These are phyloP conservation scores for Colletotrichum coccodes DNA, from an alignment of 2,329 filamentous ascomycete species.

Conservation along the genomic window DNA sequence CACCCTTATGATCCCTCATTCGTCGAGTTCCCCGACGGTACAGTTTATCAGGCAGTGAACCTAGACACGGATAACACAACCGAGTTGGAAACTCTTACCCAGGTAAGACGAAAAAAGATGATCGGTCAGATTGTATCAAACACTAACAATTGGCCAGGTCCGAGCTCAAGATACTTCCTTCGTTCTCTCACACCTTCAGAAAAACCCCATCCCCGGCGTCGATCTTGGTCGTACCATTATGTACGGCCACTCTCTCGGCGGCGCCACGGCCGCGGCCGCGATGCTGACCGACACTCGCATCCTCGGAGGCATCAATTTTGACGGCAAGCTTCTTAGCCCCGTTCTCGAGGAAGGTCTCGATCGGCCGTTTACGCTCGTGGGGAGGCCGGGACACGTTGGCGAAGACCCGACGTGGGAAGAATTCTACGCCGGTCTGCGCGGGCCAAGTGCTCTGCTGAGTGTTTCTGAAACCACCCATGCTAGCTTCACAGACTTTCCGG, in stretches of 20 bases:
- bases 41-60: constrained; percentile 31
- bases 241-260: constrained; percentile 52
- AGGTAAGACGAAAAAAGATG: constrained; percentile 23
- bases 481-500: constrained; percentile 44
- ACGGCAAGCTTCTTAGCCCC: constrained; percentile 48
- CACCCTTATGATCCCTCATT: constrained; percentile 57
- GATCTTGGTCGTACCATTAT: constrained; percentile 43
- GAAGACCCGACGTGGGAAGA: constrained; percentile 45
- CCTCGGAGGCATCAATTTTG: constrained; percentile 50
- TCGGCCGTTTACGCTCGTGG: constrained; percentile 44
- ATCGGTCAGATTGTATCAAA: not conserved
- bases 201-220: constrained; percentile 37
- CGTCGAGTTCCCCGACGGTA: constrained; percentile 58
- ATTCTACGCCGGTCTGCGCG: constrained; percentile 41
- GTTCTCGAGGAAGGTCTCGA: constrained; percentile 40
- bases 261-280: constrained; percentile 47
- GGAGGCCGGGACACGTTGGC: constrained; percentile 39
- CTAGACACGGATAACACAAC: constrained; percentile 36
- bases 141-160: constrained; percentile 35
- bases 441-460: constrained; percentile 37
- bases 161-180: constrained; percentile 49
- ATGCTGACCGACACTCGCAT: constrained; percentile 44
- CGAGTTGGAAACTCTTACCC: constrained; percentile 34
- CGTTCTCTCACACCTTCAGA: constrained; percentile 46
- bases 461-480: constrained; percentile 42